Base-by-base conservation (phyloP, 768 basidiomycete species). In the Mycena haematopus region DNA sequence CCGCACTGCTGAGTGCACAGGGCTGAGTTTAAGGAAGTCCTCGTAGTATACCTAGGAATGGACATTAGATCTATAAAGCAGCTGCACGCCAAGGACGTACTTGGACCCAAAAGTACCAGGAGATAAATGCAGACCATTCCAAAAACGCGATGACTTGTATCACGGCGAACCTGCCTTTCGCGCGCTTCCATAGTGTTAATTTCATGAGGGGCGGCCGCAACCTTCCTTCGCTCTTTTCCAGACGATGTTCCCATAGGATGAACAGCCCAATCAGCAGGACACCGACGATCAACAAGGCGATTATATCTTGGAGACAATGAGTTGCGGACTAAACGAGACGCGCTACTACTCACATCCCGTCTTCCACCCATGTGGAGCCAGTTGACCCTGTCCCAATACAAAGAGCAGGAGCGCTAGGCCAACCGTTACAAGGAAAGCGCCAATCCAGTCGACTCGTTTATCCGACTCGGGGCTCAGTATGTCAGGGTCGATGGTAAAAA, bases 361-460 rank as follows among this genome's bases (percentile, higher is more conserved):
- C 33, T 69, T 74, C 89, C 89, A 92, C 10, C 84, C 82, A 5
- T 84, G 49, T 0, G 82, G 78, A 4, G 86, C 88, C 19, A 80
- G 75, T n/a, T 80, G 77, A 3, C 84, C 89, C 63, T 89, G 84
- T 33, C 84, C 85, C 17, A 94, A 80, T 0, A 86, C 85, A 67
- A 92, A 93, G 7, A 88, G 79, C 58, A 93, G 77, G 1, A 93
- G 74, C 0, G 87, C 83, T 29, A 93, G 75, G 0, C 90, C 90
- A 0, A 77, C 69, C 0, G 90, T 92, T 21, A 76, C 69, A n/a
- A 92, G 72, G 11, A 80, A 70, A 0, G 89, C 90, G 8, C 92
- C 92, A 17, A 90, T 71, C 89, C 90, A 93, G 67, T 94, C 92
- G 0, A 93, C 79, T 0, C 87, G 77, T 35, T 75, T 53, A 47